A percentile compares a stretch with the other conserved stretches of the same genome.
These are phyloP conservation scores for Boechera divaricarpa DNA, from an alignment of 345 rosid genomes.

Conservation along the genomic window DNA sequence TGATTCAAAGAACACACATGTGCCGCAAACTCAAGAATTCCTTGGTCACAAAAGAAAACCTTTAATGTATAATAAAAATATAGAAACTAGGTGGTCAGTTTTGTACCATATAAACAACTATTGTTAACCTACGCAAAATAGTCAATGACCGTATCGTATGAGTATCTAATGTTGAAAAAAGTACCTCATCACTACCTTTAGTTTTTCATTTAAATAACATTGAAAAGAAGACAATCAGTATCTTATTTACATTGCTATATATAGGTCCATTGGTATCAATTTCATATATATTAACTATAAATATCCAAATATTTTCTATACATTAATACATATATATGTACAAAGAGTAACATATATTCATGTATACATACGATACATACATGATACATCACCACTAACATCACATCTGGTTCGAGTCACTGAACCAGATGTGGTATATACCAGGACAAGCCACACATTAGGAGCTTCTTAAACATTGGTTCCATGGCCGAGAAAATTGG, in stretches of 20 bases:
- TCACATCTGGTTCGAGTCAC: too few species aligned
- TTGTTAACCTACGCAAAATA: background rate
- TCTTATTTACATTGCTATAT: background rate
- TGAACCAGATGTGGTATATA: too few species aligned
- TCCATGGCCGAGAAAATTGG: too few species aligned
- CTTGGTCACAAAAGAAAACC: background rate
- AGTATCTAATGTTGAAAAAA: slow-evolving; percentile 9
- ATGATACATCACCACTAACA: too few species aligned
- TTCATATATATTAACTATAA: background rate
- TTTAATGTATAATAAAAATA: background rate
- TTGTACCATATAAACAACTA: slow-evolving; percentile 5
- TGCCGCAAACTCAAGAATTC: background rate
- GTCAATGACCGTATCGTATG: slow-evolving; percentile 26
- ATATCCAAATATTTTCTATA: too few species aligned
- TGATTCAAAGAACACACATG: slow-evolving; percentile 17
- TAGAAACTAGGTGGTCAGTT: slow-evolving; percentile 18
- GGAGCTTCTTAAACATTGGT: too few species aligned
- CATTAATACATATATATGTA: too few species aligned
- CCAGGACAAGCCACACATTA: too few species aligned
- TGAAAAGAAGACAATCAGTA: background rate
- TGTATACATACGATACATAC: too few species aligned
- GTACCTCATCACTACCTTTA: background rate
- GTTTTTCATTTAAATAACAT: background rate
- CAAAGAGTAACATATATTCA: too few species aligned
- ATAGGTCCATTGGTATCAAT: background rate